Percentiles rank a stretch among this genome's conserved stretches.
Evolutionary conservation across 495 filamentous ascomycete genomes (phyloP).

Genomic region (Xanthoparmelia taractica): DNA sequence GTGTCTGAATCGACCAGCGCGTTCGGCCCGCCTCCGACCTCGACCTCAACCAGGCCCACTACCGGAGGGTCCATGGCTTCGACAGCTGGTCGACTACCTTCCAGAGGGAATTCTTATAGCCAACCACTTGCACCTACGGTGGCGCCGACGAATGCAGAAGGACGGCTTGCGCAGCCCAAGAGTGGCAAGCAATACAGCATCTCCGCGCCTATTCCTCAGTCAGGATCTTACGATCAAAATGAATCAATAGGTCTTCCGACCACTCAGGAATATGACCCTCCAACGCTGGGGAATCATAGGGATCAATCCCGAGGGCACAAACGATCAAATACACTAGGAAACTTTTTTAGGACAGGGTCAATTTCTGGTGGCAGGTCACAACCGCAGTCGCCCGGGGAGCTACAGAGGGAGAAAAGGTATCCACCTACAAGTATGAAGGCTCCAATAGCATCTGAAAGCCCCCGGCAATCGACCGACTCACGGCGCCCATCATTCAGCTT

Average conservation of each 20-base stretch:
- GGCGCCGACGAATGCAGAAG: conserved; percentile 84
- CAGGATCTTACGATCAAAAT: conserved; percentile 34
- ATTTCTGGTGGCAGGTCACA: conserved; percentile 56
- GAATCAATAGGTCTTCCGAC: conserved; percentile 52
- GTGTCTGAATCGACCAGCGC: conserved; percentile 49
- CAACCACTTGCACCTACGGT: conserved; percentile 82
- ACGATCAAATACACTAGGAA: conserved; percentile 81
- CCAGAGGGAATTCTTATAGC: conserved; percentile 75
- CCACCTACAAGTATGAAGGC: conserved; percentile 75
- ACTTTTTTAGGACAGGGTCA: conserved; percentile 71
- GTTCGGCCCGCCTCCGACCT: conserved; percentile 37
- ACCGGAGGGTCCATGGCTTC: conserved; percentile 79
- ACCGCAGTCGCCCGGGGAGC: conserved; percentile 28
- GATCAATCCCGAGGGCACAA: conserved; percentile 67
- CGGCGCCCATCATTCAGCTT: conserved; percentile 69
- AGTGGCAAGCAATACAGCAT: conserved; percentile 66
- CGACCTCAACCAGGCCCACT: conserved; percentile 54
- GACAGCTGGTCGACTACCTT: conserved; percentile 57
- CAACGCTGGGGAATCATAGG: conserved; percentile 39
- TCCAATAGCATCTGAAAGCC: conserved; percentile 45
- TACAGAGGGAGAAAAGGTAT: conserved; percentile 46
- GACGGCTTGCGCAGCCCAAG: conserved; percentile 79
- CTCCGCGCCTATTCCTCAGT: conserved; percentile 58
- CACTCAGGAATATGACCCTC: conserved; percentile 40
- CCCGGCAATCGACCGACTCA: conserved; percentile 73